Evolutionary conservation across 2,329 filamentous ascomycete genomes (phyloP).

Genomic region (Didymosphaeria variabile): DNA sequence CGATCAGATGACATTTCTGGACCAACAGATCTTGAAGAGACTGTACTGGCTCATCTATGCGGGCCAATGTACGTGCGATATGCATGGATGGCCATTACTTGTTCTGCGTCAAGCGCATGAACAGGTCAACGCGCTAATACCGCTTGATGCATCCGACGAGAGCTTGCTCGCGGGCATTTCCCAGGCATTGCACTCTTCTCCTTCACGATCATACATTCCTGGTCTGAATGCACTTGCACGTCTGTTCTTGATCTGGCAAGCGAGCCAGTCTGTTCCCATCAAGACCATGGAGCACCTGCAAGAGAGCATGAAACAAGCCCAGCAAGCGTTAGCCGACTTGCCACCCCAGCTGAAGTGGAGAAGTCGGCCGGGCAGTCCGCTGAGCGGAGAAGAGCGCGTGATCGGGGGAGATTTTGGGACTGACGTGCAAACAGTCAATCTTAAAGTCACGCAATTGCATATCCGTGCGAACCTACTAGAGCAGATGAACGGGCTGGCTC

Average conservation of each 20-base stretch:
- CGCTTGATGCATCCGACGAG: conserved; percentile 24
- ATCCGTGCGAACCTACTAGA: conserved; percentile 33
- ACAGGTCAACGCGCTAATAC: conserved; percentile 21
- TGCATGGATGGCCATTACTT: conserved; percentile 27
- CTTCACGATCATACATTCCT: conserved; percentile 23
- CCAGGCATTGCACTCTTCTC: conserved; percentile 3
- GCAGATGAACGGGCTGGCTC: conserved; percentile 30
- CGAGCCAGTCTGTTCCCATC: conserved; percentile 25
- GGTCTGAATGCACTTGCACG: conserved; percentile 30
- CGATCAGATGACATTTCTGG: conserved; percentile 21
- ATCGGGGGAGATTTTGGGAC: conserved; percentile 26
- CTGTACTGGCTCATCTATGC: conserved; percentile 33
- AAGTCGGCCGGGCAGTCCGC: conserved; percentile 7
- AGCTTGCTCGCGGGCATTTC: conserved; percentile 9
- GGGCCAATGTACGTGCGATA: conserved; percentile 29
- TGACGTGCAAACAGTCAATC: conserved; percentile 31
- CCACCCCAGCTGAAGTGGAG: conserved; percentile 27
- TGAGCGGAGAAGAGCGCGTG: conserved; percentile 1
- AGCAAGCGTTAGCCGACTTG: conserved; percentile 21
- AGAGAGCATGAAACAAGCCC: conserved; percentile 25
- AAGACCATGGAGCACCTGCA: conserved; percentile 28
- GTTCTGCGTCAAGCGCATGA: conserved; percentile 28
- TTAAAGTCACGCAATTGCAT: conserved; percentile 33
- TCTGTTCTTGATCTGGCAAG: conserved; percentile 32
- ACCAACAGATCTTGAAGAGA: conserved; percentile 27